Percentiles rank a stretch among this genome's conserved stretches.
These are phyloP conservation scores for Fusarium temperatum DNA, from an alignment of 2,329 filamentous ascomycete species.

Conservation along the genomic window DNA sequence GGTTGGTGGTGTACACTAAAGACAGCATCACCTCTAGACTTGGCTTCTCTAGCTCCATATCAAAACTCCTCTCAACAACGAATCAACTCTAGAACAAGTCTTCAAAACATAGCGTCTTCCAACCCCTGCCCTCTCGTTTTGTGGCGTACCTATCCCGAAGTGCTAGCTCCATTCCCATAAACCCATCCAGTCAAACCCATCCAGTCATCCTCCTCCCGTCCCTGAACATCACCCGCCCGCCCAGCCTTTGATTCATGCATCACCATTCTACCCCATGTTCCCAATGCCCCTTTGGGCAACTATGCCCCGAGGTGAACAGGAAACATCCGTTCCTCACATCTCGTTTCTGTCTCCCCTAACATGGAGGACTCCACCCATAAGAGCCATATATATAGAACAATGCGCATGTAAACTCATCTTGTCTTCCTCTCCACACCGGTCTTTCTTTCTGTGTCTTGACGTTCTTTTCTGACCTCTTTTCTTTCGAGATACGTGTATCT, in stretches of 20 bases:
- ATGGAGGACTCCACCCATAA: constrained; percentile 13
- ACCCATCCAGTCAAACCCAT: background rate
- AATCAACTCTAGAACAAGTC: background rate
- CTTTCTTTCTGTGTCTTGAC: constrained; percentile 30
- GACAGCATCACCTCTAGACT: background rate
- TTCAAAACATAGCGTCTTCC: background rate
- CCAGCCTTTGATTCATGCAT: constrained; percentile 8
- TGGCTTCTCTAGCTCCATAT: background rate
- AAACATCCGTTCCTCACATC: constrained; percentile 18
- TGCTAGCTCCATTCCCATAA: background rate
- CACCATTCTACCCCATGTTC: constrained; percentile 20
- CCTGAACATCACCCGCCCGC: constrained; percentile 24
- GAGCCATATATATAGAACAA: constrained; percentile 32
- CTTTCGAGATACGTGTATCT: constrained; percentile 27
- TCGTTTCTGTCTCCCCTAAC: constrained; percentile 9
- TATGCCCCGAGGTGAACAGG: constrained; percentile 12
- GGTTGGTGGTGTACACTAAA: background rate
- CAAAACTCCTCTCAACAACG: background rate
- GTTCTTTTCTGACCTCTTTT: constrained; percentile 20
- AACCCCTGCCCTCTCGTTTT: background rate
- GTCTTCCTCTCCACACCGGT: constrained; percentile 24
- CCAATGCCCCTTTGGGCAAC: constrained; percentile 6
- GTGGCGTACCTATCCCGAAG: background rate
- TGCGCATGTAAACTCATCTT: constrained; percentile 6
- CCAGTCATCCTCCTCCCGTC: constrained; percentile 11